phyloP scores from a whole-genome alignment of 805 yeast genomes.

The Saccharomycopsis amapae region DNA sequence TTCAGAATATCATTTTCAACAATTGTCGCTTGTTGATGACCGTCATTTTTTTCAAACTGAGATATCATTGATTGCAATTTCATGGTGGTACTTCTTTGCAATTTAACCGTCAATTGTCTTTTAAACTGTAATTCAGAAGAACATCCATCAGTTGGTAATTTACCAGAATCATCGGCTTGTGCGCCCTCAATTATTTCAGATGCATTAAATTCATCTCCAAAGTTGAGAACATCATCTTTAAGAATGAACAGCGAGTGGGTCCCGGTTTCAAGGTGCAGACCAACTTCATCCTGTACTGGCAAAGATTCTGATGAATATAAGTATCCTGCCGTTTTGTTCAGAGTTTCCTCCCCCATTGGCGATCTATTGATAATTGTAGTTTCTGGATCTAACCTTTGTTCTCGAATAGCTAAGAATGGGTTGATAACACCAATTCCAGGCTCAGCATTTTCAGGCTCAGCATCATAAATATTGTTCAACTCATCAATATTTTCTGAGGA shows the following conservation, averaged over 20 bases:
- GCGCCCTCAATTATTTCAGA: no score
- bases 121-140: neutral
- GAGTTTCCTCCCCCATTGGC: no score
- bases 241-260: no score
- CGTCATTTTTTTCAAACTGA: neutral
- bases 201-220: conserved; percentile 16
- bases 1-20: conserved; percentile 6
- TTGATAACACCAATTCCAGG: neutral
- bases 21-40: conserved; percentile 1
- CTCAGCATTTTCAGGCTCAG: neutral
- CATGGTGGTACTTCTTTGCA: conserved; percentile 6
- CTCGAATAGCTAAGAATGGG: neutral
- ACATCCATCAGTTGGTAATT: neutral
- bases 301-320: no score
- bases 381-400: neutral
- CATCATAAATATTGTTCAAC: conserved; percentile 1
- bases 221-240: conserved; percentile 15
- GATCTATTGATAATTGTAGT: neutral
- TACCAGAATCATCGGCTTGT: neutral
- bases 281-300: no score
- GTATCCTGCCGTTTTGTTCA: no score
- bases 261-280: no score
- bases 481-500: neutral
- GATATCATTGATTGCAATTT: conserved; percentile 3
- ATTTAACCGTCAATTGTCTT: conserved; percentile 3